Evolutionary conservation across 176 grass and related monocot genomes (phyloP), one percentile per base, ranked within the genome.

Genomic region (Eragrostis curvula): DNA sequence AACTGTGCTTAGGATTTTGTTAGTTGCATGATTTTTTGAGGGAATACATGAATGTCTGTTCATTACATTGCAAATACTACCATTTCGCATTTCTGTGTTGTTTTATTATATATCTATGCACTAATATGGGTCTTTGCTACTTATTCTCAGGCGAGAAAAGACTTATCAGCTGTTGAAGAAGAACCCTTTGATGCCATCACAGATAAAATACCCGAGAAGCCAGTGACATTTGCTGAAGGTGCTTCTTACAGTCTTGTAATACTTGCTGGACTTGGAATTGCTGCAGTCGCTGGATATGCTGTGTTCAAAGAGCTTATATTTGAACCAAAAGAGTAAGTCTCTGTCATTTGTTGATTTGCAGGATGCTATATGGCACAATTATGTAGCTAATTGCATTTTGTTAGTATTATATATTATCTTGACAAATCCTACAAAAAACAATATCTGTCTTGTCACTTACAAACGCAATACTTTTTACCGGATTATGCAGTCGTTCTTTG

Each of bases 251-350:
- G 86, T 86, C 66, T 95, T 79, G 79, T 91, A 70, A 98, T 98
- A 76, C 88, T 98, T 36, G 96, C 88, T 7, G 96, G 92, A 40
- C 88, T 98, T 79, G 96, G 96, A 52, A 67, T 98, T 85, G 96
- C 96, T 65, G 90, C 70, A 1, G 59, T 98, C 70, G 96, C 96
- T 64, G 96, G 92, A 84, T 98, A 98, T 95, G 93, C 88, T 72
- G 90, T 98, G 74, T 93, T 98, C 66, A 98, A 95, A 80, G 96
- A 98, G 73, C 90, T 98, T 66, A 93, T 98, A 68, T 98, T 98
- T 83, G 92, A 98, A 90, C 92, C 96, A 74, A 98, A 91, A 90
- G 96, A 98, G 96, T 98, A 93, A 50, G 88, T 72, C 0, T n/a
- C 76, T 28, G 85, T 39, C 28, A 48, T 78, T 71, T 70, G 39